Conservation (phyloP, 2,329 filamentous ascomycete species). For the Botrytis squamosa region DNA sequence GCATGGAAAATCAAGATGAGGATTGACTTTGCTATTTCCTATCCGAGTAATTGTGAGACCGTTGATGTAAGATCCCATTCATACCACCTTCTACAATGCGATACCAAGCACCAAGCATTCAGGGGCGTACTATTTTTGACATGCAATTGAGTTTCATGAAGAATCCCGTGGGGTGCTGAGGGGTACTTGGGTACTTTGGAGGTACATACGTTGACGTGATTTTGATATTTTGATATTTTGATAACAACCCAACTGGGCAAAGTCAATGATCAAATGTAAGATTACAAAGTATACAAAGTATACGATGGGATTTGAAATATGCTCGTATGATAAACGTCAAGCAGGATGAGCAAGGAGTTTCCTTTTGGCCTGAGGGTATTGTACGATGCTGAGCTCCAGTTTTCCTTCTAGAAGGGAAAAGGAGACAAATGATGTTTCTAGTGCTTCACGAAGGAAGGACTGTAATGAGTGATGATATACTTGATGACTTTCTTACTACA, state of each 20-base stretch:
- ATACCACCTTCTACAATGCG: not conserved
- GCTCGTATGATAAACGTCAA: not conserved
- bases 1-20: not conserved
- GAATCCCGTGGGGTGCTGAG: not conserved
- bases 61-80: not conserved
- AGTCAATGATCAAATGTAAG: not conserved
- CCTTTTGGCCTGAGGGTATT: not conserved
- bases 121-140: not conserved
- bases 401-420: not conserved
- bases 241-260: not conserved
- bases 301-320: not conserved
- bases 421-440: not conserved
- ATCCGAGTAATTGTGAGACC: not conserved
- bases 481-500: not conserved
- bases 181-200: not conserved
- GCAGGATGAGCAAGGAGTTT: not conserved
- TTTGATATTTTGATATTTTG: no score
- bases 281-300: not conserved
- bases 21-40: not conserved
- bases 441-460: no score
- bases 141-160: not conserved
- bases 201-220: no score
- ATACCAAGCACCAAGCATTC: not conserved
- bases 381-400: not conserved
- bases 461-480: not conserved